Percentiles rank a stretch among this genome's conserved stretches.
These are phyloP conservation scores for Prunus padus DNA, from an alignment of 306 rosid species.

Conservation along the genomic window DNA sequence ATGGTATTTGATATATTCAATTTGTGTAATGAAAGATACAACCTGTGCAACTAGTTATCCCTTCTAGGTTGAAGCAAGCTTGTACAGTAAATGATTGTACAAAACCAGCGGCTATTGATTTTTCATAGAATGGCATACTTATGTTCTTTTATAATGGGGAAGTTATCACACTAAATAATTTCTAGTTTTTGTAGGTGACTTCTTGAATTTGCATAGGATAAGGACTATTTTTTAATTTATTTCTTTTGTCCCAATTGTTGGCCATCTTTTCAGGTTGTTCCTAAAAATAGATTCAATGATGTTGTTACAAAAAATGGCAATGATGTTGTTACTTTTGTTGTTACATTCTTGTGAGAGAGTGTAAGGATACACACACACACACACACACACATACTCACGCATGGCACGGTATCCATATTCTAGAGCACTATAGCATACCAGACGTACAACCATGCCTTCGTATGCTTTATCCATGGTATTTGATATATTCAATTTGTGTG, in stretches of 20 bases:
- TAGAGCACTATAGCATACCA: not conserved
- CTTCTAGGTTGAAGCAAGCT: not conserved
- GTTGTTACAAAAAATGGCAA: slow-evolving; percentile 52
- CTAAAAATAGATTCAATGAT: slow-evolving; percentile 63
- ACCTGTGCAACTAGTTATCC: not conserved
- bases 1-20: not conserved
- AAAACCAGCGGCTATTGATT: not conserved
- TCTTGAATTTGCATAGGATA: not conserved
- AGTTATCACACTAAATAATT: not conserved
- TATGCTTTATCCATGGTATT: not conserved
- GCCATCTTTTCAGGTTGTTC: slow-evolving; percentile 65
- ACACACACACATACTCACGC: not conserved
- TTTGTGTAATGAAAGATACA: not conserved
- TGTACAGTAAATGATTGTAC: not conserved
- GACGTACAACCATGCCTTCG: not conserved
- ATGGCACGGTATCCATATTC: not conserved
- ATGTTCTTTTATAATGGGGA: not conserved
- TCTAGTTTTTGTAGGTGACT: not conserved
- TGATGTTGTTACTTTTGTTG: slow-evolving; percentile 20
- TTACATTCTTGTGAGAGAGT: not conserved
- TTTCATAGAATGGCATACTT: not conserved
- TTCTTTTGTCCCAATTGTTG: slow-evolving; percentile 12
- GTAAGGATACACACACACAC: too few relatives aligned
- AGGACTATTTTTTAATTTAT: not conserved
- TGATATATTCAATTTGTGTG: not conserved